A percentile compares a stretch with the other conserved stretches of the same genome.
These are phyloP conservation scores for Heimioporus punctisporus DNA, from an alignment of 1,284 basidiomycete genomes.

Conservation along the genomic window DNA sequence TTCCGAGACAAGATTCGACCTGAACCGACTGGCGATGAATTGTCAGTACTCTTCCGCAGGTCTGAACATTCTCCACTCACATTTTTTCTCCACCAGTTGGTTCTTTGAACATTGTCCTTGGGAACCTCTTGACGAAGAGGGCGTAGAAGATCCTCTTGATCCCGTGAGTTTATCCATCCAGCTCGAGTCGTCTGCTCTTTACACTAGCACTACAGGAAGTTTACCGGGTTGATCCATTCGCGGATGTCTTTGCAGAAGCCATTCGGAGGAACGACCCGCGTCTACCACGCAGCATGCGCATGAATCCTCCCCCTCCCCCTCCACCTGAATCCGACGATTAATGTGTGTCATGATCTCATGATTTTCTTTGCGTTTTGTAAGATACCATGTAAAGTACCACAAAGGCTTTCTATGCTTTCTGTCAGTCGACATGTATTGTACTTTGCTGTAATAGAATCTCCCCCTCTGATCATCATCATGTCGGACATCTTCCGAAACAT, in stretches of 20 bases:
- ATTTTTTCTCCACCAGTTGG: constrained; percentile 20
- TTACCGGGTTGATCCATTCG: neutral
- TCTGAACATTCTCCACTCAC: neutral
- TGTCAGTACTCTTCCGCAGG: too few relatives aligned
- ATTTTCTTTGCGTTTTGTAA: too few relatives aligned
- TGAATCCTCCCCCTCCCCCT: too few relatives aligned
- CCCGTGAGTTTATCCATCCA: neutral
- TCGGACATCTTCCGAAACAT: constrained; percentile 37
- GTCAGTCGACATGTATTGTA: too few relatives aligned
- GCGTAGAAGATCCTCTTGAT: constrained; percentile 12
- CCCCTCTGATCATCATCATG: too few relatives aligned
- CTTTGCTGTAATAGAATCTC: too few relatives aligned
- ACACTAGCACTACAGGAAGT: neutral
- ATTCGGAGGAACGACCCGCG: neutral
- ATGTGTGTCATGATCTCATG: too few relatives aligned
- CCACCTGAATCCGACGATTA: too few relatives aligned
- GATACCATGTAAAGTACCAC: too few relatives aligned
- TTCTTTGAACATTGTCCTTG: constrained; percentile 18
- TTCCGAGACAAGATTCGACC: constrained; percentile 17
- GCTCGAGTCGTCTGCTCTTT: neutral
- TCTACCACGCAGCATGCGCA: neutral
- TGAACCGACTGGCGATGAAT: constrained; percentile 15
- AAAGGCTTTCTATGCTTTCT: neutral
- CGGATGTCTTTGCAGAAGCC: neutral
- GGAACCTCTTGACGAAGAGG: constrained; percentile 32